Base-by-base conservation (phyloP, 768 basidiomycete species). In the Fomitopsis serialis region DNA sequence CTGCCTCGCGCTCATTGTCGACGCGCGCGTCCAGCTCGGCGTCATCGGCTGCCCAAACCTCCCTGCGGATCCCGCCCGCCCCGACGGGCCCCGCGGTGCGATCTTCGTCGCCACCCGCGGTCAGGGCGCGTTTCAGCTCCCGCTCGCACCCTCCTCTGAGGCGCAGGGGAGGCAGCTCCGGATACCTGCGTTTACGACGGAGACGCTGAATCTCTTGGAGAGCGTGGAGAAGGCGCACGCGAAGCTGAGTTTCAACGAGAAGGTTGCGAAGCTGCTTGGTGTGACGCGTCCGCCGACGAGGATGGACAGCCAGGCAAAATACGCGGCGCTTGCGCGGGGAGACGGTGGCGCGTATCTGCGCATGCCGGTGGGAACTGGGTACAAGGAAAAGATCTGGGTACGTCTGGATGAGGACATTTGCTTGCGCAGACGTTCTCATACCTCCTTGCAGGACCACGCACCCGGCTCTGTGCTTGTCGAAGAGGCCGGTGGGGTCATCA, bases 271-370 rank as follows among this genome's bases (percentile, higher is more conserved):
- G 29, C 60, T 85, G 4, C 73, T 98, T 23, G 78, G 78, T 1
- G 78, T 97, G 51, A 82, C 82, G 17, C 72, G 78, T 1, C 66
- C 78, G 0, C 84, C 89, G 9, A 74, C 84, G 15, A 77, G 92
- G 19, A 97, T 98, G 94, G 96, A 98, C 67, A 91, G 88, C 66
- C 95, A 98, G 68, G 93, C 94, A 1, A 99, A 98, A 71, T 98
- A 98, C 60, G 82, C 87, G 27, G 84, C 85, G 63, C 79, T 98
- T 13, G 83, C 85, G 4, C 74, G 95, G 40, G 93, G 95, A 0
- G 89, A 96, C 52, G 94, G 93, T 0, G 85, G 84, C 1, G 80
- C 81, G 34, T 96, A 93, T 65, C 71, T 92, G 42, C 76, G 90
- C 8, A 85, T 92, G 78, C 91, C 91, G 0, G 84, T 84, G 0